These are phyloP conservation scores for Cylindrotheca closterium DNA, from an alignment of 108 stramenopile species.

Conservation along the genomic window DNA sequence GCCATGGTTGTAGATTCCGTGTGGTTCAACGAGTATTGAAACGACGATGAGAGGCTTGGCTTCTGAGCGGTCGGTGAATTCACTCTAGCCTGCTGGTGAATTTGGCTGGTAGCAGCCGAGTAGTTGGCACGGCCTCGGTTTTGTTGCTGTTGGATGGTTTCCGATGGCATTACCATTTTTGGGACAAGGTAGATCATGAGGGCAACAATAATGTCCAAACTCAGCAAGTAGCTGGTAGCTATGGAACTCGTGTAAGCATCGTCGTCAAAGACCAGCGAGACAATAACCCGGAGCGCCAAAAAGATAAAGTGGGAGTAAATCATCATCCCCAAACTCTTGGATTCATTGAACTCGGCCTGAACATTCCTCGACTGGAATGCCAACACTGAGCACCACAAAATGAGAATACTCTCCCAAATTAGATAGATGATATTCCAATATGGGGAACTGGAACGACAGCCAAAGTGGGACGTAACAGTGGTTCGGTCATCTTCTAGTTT, in stretches of 20 bases:
- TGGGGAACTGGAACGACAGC: slow-evolving; percentile 7
- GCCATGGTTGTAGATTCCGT: no score
- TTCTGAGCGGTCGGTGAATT: no score
- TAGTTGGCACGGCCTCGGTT: no score
- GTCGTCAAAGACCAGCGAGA: not conserved
- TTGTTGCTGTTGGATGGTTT: no score
- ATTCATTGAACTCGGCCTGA: slow-evolving; percentile 29
- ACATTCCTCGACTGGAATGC: slow-evolving; percentile 29
- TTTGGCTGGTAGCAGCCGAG: no score
- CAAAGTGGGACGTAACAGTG: slow-evolving; percentile 1
- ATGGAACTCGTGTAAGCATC: not conserved
- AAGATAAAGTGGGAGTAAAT: slow-evolving; percentile 38
- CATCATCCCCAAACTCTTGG: slow-evolving; percentile 24
- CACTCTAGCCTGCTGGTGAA: no score
- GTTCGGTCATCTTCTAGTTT: not conserved
- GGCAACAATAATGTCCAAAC: slow-evolving; percentile 19
- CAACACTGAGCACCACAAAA: slow-evolving; percentile 20
- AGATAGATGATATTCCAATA: slow-evolving; percentile 4
- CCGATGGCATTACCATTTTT: no score
- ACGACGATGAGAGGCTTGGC: no score
- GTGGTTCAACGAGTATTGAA: no score
- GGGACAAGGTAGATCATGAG: slow-evolving; percentile 24
- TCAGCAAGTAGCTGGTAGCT: slow-evolving; percentile 8
- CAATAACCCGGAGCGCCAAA: slow-evolving; percentile 7
- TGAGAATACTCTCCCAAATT: slow-evolving; percentile 13